Evolutionary conservation across 176 grass and related monocot genomes (phyloP).

Genomic region (Guadua angustifolia): DNA sequence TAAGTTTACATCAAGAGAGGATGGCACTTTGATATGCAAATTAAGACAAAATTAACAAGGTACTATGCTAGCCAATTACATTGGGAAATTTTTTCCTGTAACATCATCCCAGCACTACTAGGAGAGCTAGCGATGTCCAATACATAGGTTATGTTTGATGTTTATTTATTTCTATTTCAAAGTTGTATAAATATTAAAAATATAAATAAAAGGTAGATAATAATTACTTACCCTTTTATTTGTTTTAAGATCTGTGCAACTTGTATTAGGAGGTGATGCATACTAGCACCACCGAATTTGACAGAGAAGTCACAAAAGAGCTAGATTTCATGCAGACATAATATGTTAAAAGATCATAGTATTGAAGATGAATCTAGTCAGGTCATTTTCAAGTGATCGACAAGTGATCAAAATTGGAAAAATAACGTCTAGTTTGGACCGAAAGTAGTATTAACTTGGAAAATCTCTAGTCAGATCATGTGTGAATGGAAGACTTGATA

Average conservation of each 20-base stretch:
- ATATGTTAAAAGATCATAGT: background rate
- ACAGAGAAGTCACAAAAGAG: background rate
- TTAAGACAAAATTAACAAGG: constrained; percentile 2
- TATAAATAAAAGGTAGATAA: too few relatives aligned
- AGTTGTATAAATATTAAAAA: too few relatives aligned
- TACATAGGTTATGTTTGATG: background rate
- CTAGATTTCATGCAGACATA: background rate
- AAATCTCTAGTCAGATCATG: background rate
- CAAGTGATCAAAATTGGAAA: background rate
- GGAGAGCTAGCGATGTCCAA: constrained; percentile 21
- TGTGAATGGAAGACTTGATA: background rate
- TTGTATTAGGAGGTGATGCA: too few relatives aligned
- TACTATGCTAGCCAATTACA: constrained; percentile 16
- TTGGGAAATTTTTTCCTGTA: too few relatives aligned
- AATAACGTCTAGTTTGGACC: background rate
- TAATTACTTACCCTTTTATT: too few relatives aligned
- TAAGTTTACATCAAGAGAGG: background rate
- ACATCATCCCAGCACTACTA: constrained; percentile 49
- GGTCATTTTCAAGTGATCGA: background rate
- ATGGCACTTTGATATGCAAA: background rate
- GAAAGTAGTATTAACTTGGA: background rate
- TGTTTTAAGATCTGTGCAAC: too few relatives aligned
- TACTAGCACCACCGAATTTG: background rate
- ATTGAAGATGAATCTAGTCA: background rate
- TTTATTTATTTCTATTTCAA: too few relatives aligned